These are phyloP conservation scores for Diplodia scrobiculata DNA, from an alignment of 2,329 filamentous ascomycete species.

Conservation along the genomic window DNA sequence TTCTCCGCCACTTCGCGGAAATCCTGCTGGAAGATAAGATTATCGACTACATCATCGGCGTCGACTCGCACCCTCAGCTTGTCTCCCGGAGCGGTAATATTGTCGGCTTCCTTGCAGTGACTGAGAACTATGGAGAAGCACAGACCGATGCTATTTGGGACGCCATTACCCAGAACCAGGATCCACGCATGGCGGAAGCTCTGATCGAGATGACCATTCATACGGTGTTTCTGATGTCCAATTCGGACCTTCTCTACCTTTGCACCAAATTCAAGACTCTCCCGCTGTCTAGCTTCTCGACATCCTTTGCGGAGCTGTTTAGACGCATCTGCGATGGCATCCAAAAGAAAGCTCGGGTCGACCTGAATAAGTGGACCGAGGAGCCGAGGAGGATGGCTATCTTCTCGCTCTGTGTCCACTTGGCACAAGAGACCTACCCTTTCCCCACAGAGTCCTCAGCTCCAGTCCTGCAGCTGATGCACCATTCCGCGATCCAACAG, in stretches of 20 bases:
- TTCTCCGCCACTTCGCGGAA: constrained; percentile 68
- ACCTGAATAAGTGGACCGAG: constrained; percentile 29
- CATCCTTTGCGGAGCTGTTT: constrained; percentile 40
- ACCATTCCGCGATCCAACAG: constrained; percentile 64
- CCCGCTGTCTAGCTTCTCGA: constrained; percentile 38
- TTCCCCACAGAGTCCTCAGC: constrained; percentile 59
- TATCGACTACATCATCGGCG: constrained; percentile 82
- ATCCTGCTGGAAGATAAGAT: constrained; percentile 71
- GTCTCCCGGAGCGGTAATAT: constrained; percentile 81
- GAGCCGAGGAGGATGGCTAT: constrained; percentile 44
- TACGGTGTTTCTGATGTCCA: constrained; percentile 51
- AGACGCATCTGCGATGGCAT: constrained; percentile 28
- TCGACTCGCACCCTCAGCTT: constrained; percentile 89
- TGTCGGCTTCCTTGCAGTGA: constrained; percentile 82
- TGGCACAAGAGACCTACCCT: constrained; percentile 72
- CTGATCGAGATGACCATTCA: constrained; percentile 67
- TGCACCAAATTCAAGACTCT: constrained; percentile 64
- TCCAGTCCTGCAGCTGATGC: constrained; percentile 63
- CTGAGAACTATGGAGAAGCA: constrained; percentile 67
- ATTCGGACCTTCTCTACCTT: constrained; percentile 61
- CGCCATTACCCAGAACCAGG: constrained; percentile 76
- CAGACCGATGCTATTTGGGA: constrained; percentile 85
- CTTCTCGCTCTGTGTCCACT: constrained; percentile 62
- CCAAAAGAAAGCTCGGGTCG: constrained; percentile 20
- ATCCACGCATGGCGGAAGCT: constrained; percentile 80